Evolutionary conservation across 1,139 yeast species (phyloP).

Genomic region (Oligophagozyma castellii): DNA sequence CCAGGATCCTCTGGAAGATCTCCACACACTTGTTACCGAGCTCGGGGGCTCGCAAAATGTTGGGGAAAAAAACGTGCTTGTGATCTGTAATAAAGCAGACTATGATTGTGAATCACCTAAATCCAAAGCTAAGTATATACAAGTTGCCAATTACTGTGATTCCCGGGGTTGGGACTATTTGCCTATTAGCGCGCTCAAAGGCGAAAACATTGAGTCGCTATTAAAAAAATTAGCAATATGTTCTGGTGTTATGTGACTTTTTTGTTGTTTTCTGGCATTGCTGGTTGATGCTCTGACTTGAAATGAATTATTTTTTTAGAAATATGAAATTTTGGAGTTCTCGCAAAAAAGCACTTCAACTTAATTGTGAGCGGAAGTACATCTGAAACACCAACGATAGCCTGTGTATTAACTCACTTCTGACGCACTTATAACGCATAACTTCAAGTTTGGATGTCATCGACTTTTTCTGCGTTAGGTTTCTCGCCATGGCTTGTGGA

Average conservation of each 20-base stretch:
- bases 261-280: no score
- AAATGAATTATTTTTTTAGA: no score
- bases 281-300: no score
- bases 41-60: conserved; percentile 48
- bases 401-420: no score
- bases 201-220: conserved; percentile 59
- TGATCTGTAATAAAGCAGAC: conserved; percentile 91
- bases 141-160: conserved; percentile 32
- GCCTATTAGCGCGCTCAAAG: conserved; percentile 71
- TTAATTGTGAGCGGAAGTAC: no score
- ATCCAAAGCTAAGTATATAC: conserved; percentile 32
- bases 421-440: no score
- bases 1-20: conserved; percentile 48
- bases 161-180: conserved; percentile 48
- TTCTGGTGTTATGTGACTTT: no score
- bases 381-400: no score
- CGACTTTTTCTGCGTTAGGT: conserved; percentile 48
- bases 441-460: no score
- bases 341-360: no score
- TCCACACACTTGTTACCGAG: conserved; percentile 49
- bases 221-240: conserved; percentile 44
- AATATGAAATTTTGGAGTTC: no score
- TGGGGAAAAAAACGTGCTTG: conserved; percentile 42
- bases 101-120: conserved; percentile 28
- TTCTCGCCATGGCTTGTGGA: conserved; percentile 80